These are phyloP conservation scores for Pichia membranifaciens DNA, from an alignment of 805 yeast genomes.

Conservation along the genomic window DNA sequence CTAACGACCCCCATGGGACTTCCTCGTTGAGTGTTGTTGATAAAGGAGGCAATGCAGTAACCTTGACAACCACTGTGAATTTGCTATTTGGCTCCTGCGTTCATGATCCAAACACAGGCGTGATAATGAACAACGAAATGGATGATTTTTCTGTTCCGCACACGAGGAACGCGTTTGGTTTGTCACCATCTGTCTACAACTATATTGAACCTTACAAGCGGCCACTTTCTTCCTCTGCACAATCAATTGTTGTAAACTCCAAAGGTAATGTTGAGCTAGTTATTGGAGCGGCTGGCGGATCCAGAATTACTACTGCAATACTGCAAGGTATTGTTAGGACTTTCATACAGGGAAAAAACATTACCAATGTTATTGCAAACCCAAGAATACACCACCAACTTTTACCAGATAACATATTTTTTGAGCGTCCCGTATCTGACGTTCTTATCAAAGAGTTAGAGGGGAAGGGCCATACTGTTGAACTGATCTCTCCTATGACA, in stretches of 20 bases:
- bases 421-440: conserved; percentile 49
- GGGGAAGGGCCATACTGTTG: conserved; percentile 45
- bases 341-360: conserved; percentile 50
- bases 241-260: conserved; percentile 53
- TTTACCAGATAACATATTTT: conserved; percentile 59
- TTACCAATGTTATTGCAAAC: conserved; percentile 64
- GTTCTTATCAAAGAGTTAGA: conserved; percentile 34
- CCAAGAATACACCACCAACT: conserved; percentile 91
- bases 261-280: conserved; percentile 52
- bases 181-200: conserved; percentile 77
- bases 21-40: conserved; percentile 83
- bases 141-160: conserved; percentile 84
- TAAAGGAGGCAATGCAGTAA: conserved; percentile 65
- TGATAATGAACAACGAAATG: conserved; percentile 85
- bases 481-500: conserved; percentile 40
- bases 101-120: conserved; percentile 76
- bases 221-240: conserved; percentile 81
- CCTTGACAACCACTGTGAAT: conserved; percentile 86
- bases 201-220: conserved; percentile 69
- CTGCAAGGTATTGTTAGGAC: conserved; percentile 72
- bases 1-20: conserved; percentile 84
- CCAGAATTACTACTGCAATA: conserved; percentile 75
- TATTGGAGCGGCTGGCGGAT: conserved; percentile 94
- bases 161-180: conserved; percentile 66
- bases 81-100: conserved; percentile 76